phyloP scores from a whole-genome alignment of 371 early-diverging fungal genomes.

The Syncephalastrum monosporum region DNA sequence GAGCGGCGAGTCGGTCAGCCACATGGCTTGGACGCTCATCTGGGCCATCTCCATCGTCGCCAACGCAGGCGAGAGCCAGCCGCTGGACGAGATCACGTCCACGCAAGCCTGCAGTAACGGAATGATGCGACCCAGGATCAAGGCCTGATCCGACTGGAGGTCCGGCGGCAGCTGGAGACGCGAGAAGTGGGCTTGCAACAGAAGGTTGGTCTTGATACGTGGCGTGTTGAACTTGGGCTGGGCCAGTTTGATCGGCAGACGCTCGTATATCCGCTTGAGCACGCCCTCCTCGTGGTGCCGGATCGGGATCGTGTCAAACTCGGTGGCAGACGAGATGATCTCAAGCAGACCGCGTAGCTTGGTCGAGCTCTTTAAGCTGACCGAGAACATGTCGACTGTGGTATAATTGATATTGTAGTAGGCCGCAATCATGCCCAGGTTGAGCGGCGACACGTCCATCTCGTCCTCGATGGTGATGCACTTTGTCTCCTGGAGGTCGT shows the following conservation, averaged over 20 bases:
- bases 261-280: conserved; percentile 77
- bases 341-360: conserved; percentile 90
- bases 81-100: conserved; percentile 91
- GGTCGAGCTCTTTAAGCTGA: conserved; percentile 82
- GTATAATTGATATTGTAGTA: conserved; percentile 94
- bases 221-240: conserved; percentile 73
- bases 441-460: conserved; percentile 81
- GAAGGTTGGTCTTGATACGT: conserved; percentile 85
- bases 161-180: conserved; percentile 89
- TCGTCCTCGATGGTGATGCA: conserved; percentile 89
- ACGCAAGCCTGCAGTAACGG: conserved; percentile 92
- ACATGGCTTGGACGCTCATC: conserved; percentile 96
- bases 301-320: conserved; percentile 89
- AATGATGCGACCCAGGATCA: conserved; percentile 69
- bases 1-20: conserved; percentile 91
- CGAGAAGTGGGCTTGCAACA: conserved; percentile 94
- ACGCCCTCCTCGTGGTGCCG: conserved; percentile 89
- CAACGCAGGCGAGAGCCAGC: conserved; percentile 90
- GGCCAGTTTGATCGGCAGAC: conserved; percentile 73
- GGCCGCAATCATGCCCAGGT: conserved; percentile 96
- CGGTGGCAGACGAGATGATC: conserved; percentile 89
- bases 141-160: conserved; percentile 84
- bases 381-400: conserved; percentile 91
- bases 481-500: conserved; percentile 82
- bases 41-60: conserved; percentile 95